Base-by-base conservation (phyloP, 2,329 filamentous ascomycete genomes). In the Calonectria pseudoturangicola region DNA sequence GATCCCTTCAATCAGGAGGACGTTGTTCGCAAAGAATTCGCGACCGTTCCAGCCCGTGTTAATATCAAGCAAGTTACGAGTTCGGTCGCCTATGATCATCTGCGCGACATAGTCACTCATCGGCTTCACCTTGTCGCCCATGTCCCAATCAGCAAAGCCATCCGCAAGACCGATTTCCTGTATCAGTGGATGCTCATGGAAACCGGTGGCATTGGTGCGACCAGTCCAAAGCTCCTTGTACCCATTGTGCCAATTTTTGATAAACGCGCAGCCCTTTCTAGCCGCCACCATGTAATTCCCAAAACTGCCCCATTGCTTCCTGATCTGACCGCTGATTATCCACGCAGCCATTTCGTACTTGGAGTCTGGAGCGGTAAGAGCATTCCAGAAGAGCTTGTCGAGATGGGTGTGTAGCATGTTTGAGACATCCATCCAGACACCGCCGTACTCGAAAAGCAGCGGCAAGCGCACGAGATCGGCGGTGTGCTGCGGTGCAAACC, bases 391-490 rank as follows among this genome's bases (percentile, higher is more conserved):
- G 1, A 87, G 82, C 2, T 81, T 79, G 15, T 88, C 85, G 0
- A 88, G 72, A 41, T 83, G 78, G 0, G 83, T 82, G 58, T 87
- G 82, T 0, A 88, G 76, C 21, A 86, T 84, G 5, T 83, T 84
- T 1, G 85, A 84, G 0, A 83, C 84, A 15, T 88, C 86, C 65
- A 87, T 82, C 81, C 83, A 88, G 2, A 86, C 80, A 0, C 86
- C 86, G 0, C 86, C 87, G 39, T 87, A 81, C 8, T 83, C 75
- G 66, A 82, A 85, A 2, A 88, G 69, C 3, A 85, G 76, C 0
- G 86, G 82, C 0, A 87, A 81, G 0, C 88, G 85, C 6, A 89
- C 79, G 0, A 89, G 81, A 66, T 90, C 88, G 3, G 86, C 85
- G 0, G 82, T 84, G 72, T 90, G 88, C 2, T 85, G 86, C 0